Conservation (phyloP, 352 stramenopile species). For the Pythium sp. region DNA sequence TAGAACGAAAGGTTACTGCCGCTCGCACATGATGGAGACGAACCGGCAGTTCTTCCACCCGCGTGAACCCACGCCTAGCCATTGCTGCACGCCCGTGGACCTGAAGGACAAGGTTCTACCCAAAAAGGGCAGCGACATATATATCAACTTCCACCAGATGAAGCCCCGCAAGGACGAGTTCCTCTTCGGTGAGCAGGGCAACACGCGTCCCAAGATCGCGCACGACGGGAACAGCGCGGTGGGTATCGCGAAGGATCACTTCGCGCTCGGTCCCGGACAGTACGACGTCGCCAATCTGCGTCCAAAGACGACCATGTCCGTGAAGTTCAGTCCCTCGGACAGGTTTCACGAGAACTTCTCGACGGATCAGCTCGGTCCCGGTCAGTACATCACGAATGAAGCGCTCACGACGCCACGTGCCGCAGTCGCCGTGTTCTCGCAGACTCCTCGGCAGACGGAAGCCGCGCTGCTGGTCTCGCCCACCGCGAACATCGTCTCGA, state of each 20-base stretch:
- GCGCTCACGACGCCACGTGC: constrained; percentile 27
- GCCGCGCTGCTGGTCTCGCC: constrained; percentile 23
- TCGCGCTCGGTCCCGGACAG: constrained; percentile 52
- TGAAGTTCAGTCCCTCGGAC: constrained; percentile 64
- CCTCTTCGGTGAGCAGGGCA: constrained; percentile 22
- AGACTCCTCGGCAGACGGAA: constrained; percentile 41
- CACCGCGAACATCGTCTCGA: constrained; percentile 51
- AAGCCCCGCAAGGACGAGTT: constrained; percentile 32
- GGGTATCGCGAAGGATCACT: constrained; percentile 39
- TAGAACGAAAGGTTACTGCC: constrained; percentile 32
- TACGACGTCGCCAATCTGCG: constrained; percentile 40
- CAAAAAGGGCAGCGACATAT: constrained; percentile 19
- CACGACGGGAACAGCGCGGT: constrained; percentile 8
- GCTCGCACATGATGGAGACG: constrained; percentile 37
- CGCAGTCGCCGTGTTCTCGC: constrained; percentile 45
- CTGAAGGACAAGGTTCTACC: constrained; percentile 32
- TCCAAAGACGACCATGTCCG: constrained; percentile 23
- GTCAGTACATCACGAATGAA: constrained; percentile 49
- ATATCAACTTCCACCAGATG: constrained; percentile 53
- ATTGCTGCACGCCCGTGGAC: constrained; percentile 13
- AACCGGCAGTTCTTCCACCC: constrained; percentile 34
- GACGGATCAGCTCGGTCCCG: constrained; percentile 36
- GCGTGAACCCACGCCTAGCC: constrained; percentile 12
- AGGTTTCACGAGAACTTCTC: constrained; percentile 49
- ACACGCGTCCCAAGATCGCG: constrained; percentile 20